Evolutionary conservation across 352 stramenopile genomes (phyloP).

Genomic region (Globisporangium nagaii): DNA sequence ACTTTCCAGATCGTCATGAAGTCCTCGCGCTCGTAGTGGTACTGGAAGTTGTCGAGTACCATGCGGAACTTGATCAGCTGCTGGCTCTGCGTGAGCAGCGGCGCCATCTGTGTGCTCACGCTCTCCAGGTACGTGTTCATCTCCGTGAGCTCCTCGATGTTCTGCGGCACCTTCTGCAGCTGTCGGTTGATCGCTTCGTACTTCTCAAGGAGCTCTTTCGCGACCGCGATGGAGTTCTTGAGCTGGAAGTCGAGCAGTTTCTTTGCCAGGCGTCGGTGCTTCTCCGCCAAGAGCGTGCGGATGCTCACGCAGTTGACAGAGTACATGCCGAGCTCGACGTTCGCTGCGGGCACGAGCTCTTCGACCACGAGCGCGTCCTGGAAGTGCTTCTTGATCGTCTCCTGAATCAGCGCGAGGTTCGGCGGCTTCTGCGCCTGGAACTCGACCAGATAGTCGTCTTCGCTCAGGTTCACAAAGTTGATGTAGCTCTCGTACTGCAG

Average conservation of each 20-base stretch:
- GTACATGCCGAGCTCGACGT: slow-evolving; percentile 82
- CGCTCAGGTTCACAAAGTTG: slow-evolving; percentile 87
- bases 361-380: slow-evolving; percentile 53
- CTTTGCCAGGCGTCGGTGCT: slow-evolving; percentile 63
- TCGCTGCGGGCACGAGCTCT: slow-evolving; percentile 45
- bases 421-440: slow-evolving; percentile 71
- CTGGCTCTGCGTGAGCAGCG: slow-evolving; percentile 65
- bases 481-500: slow-evolving; percentile 81
- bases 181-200: slow-evolving; percentile 82
- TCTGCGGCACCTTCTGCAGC: slow-evolving; percentile 82
- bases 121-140: slow-evolving; percentile 83
- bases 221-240: slow-evolving; percentile 66
- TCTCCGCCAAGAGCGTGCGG: slow-evolving; percentile 66
- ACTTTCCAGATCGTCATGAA: slow-evolving; percentile 90
- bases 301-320: slow-evolving; percentile 71
- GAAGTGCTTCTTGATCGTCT: slow-evolving; percentile 74
- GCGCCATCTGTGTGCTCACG: slow-evolving; percentile 53
- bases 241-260: slow-evolving; percentile 74
- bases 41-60: slow-evolving; percentile 78
- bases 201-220: slow-evolving; percentile 74
- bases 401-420: slow-evolving; percentile 65
- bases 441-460: slow-evolving; percentile 74
- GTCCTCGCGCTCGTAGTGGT: slow-evolving; percentile 82
- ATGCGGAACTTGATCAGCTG: slow-evolving; percentile 75
- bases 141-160: slow-evolving; percentile 91